A percentile compares a stretch with the other conserved stretches of the same genome.
Evolutionary conservation across 1,139 yeast genomes (phyloP).

Genomic region (Scheffersomyces cryptocercus): DNA sequence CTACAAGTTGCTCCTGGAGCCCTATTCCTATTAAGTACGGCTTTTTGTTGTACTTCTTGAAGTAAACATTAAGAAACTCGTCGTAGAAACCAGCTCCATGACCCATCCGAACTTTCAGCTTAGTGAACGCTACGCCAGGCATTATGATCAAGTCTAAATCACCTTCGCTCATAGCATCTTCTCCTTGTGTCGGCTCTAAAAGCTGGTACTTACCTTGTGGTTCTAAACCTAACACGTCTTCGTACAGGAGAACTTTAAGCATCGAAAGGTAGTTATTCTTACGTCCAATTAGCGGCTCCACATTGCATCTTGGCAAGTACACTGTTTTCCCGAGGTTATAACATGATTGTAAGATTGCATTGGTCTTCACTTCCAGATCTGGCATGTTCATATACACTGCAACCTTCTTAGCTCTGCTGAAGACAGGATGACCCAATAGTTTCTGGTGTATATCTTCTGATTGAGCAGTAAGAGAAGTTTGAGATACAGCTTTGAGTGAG

Average conservation of each 20-base stretch:
- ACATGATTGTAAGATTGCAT: constrained; percentile 47
- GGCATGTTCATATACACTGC: constrained; percentile 74
- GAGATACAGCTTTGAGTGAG: constrained; percentile 6
- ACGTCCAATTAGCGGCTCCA: constrained; percentile 15
- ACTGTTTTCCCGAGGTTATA: constrained; percentile 46
- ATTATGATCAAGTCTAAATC: constrained; percentile 70
- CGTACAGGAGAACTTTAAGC: constrained; percentile 45
- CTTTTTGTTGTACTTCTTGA: constrained; percentile 22
- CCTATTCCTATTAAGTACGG: constrained; percentile 70
- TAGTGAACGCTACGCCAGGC: constrained; percentile 84
- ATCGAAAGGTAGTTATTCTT: constrained; percentile 58
- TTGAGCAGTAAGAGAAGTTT: constrained; percentile 9
- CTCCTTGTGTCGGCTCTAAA: constrained; percentile 61
- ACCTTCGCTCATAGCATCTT: constrained; percentile 35
- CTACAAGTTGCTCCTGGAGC: constrained; percentile 65
- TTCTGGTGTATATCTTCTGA: constrained; percentile 22
- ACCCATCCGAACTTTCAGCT: constrained; percentile 63
- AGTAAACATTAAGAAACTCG: constrained; percentile 61
- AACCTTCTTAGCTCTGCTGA: constrained; percentile 45
- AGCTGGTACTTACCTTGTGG: constrained; percentile 73
- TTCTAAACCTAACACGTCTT: constrained; percentile 44
- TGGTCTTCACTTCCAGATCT: constrained; percentile 59
- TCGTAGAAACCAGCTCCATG: constrained; percentile 96
- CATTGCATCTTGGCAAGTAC: constrained; percentile 53
- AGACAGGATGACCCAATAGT: constrained; percentile 36